phyloP scores from a whole-genome alignment of 495 filamentous ascomycete species.

The Penicillium odoratum region DNA sequence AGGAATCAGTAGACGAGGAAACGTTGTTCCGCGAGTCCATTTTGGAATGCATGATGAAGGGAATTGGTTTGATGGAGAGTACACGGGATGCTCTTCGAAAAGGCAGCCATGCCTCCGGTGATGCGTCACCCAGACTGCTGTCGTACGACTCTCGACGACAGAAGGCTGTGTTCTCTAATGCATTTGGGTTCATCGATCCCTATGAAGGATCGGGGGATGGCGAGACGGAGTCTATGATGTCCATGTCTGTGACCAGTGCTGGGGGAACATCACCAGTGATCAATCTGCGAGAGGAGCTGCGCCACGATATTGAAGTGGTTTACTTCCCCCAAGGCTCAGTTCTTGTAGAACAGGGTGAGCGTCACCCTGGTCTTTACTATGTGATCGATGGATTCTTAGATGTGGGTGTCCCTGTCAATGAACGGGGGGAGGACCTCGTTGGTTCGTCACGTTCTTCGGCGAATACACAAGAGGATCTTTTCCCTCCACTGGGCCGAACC shows the following conservation, averaged over 20 bases:
- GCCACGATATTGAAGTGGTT: slow-evolving; percentile 94
- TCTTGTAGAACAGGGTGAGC: slow-evolving; percentile 94
- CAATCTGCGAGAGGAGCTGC: slow-evolving; percentile 69
- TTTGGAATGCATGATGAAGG: slow-evolving; percentile 92
- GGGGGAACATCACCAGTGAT: slow-evolving; percentile 54
- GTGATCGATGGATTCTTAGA: slow-evolving; percentile 97
- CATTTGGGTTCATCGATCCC: slow-evolving; percentile 92
- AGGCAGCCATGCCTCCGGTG: slow-evolving; percentile 65
- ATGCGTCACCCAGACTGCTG: slow-evolving; percentile 80
- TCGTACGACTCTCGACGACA: slow-evolving; percentile 83
- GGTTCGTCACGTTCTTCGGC: slow-evolving; percentile 33
- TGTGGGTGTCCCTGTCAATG: slow-evolving; percentile 71
- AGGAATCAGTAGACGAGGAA: slow-evolving; percentile 82
- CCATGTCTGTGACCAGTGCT: slow-evolving; percentile 58
- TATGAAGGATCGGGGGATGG: slow-evolving; percentile 79
- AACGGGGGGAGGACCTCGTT: slow-evolving; percentile 46
- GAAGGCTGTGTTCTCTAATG: slow-evolving; percentile 81
- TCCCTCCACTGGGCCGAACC: slow-evolving; percentile 51
- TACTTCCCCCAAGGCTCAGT: slow-evolving; percentile 94
- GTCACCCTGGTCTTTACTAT: slow-evolving; percentile 95
- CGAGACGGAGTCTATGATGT: slow-evolving; percentile 83
- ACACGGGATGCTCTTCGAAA: slow-evolving; percentile 60
- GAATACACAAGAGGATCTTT: slow-evolving; percentile 42
- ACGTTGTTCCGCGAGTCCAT: slow-evolving; percentile 85
- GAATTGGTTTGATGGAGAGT: slow-evolving; percentile 73